Evolutionary conservation across 495 filamentous ascomycete species (phyloP), one percentile per base, ranked within the genome.

Genomic region (Neurospora sp.): DNA sequence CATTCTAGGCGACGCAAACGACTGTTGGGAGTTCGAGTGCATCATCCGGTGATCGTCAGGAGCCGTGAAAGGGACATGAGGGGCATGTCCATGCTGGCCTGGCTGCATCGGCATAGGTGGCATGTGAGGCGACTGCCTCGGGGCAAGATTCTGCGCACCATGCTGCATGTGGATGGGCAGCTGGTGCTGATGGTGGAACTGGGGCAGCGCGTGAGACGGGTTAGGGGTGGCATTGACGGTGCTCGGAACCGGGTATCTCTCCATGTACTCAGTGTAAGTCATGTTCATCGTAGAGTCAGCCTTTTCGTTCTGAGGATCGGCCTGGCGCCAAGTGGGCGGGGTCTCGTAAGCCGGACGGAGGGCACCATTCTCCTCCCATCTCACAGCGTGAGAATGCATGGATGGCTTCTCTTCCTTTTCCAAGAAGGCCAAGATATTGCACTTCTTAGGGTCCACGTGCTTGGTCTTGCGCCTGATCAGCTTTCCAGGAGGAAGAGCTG

Each of bases 41-140:
- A 94, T 87, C 92, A 97, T 96, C 70, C 92, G 88, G 78, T 96
- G 93, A 72, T 93, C 92, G 73, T 96, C 93, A 74, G 89, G 88
- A 73, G 89, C 88, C 76, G 89, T 86, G 74, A 84, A 93, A 53
- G 89, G 85, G 11, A 84, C 84, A 40, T 85, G 86, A 39, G 89
- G 88, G 16, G 83, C 88, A 71, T 89, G 90, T 42, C 85, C 87
- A 74, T 88, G 89, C 75, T 92, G 91, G 69, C 79, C 80, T 27
- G 82, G 82, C 73, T 92, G 91, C 76, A 90, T 86, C 78, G 89
- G 87, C 78, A 89, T 91, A 4, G 88, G 87, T 22, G 87, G 88
- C 73, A 89, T 88, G 40, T 90, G 86, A 69, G 90, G 90, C 39
- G 89, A 90, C 75, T 90, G 90, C 72, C 86, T 82, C 61, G 84